Conservation (phyloP, 192 early-diverging fungal species). For the Linnemannia schmuckeri region DNA sequence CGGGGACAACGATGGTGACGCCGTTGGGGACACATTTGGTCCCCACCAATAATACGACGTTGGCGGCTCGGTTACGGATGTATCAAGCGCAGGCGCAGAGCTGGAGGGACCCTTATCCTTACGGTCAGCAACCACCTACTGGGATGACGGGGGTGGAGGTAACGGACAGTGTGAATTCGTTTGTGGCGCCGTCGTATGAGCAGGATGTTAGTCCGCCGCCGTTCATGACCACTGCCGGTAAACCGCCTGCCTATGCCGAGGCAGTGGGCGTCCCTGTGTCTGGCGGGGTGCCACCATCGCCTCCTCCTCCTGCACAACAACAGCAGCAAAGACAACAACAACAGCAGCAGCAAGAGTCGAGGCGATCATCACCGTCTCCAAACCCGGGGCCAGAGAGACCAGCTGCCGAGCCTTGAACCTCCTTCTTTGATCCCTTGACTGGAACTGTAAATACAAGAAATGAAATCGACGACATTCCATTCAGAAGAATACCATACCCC, state of each 20-base stretch:
- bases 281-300: neutral
- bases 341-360: neutral
- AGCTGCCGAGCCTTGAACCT: too few relatives aligned
- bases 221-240: constrained; percentile 21
- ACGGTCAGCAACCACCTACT: constrained; percentile 1
- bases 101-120: constrained; percentile 17
- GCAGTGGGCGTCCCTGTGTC: neutral
- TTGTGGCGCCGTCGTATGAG: constrained; percentile 34
- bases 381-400: neutral
- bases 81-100: constrained; percentile 16
- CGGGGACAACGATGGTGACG: neutral
- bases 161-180: constrained; percentile 10
- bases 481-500: too few relatives aligned
- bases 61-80: constrained; percentile 29
- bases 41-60: constrained; percentile 31
- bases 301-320: neutral
- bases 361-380: neutral
- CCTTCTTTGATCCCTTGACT: too few relatives aligned
- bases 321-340: neutral
- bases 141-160: neutral
- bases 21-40: constrained; percentile 4
- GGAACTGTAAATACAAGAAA: too few relatives aligned
- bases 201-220: constrained; percentile 46
- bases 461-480: too few relatives aligned
- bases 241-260: constrained; percentile 34